Conservation (phyloP, 768 basidiomycete genomes). For the Serendipita sp. region DNA sequence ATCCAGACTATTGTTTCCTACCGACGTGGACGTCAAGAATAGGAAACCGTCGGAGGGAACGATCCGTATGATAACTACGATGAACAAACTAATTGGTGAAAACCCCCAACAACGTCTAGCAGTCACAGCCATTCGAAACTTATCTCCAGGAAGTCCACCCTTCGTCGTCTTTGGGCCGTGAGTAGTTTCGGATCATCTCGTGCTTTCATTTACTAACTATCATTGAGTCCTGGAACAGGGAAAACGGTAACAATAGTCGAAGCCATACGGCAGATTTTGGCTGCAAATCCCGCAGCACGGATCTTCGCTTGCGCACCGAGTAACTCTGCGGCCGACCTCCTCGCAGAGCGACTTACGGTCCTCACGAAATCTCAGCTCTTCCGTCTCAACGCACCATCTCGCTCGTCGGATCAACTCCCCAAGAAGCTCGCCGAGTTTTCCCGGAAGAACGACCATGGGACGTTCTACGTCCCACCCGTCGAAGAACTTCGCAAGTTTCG, state of each 20-base stretch:
- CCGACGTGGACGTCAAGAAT: conserved; percentile 17
- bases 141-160: conserved; percentile 32
- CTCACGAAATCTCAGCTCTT: conserved; percentile 26
- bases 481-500: conserved; percentile 28
- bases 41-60: conserved; percentile 11
- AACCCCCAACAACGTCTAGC: conserved; percentile 37
- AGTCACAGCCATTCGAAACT: conserved; percentile 31
- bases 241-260: conserved; percentile 55
- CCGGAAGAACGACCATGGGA: conserved; percentile 9
- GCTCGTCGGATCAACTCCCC: conserved; percentile 25
- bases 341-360: conserved; percentile 28
- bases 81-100: conserved; percentile 29
- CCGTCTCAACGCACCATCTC: conserved; percentile 37
- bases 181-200: conserved; percentile 16
- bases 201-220: background rate
- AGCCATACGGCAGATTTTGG: conserved; percentile 41
- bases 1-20: conserved; percentile 38
- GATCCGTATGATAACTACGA: conserved; percentile 12
- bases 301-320: conserved; percentile 53
- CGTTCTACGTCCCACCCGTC: conserved; percentile 31
- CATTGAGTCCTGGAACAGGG: conserved; percentile 43
- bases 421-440: conserved; percentile 26
- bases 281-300: conserved; percentile 24
- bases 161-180: conserved; percentile 54
- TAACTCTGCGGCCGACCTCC: conserved; percentile 52